Evolutionary conservation across 2,329 filamentous ascomycete species (phyloP), one percentile per base, ranked within the genome.

Genomic region (Cytospora chrysosperma): DNA sequence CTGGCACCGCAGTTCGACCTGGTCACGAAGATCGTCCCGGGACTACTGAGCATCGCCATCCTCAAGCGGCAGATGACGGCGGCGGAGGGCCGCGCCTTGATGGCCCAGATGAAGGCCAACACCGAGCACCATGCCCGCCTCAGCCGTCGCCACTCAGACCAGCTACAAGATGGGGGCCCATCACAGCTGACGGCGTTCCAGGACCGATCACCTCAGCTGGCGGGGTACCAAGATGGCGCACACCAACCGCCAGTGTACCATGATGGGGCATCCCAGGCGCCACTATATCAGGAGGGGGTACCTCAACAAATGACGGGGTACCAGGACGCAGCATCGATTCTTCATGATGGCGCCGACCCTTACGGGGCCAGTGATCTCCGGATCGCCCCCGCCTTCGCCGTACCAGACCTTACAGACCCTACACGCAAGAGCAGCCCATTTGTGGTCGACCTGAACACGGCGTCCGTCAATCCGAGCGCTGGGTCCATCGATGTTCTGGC

Each of bases 21-120:
- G 8, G 67, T 69, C 26, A 64, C 68, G 47, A 59, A 67, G 12
- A 72, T 70, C 12, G 63, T 69, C 19, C 68, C 70, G 43, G 70
- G 69, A 0, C 68, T 73, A 30, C 37, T 73, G 50, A 69, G 65
- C 61, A 71, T 72, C 68, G 70, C 66, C 27, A 55, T 68, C 47
- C 60, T 61, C 50, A 61, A 61, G 13, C 63, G 61, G 17, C 50
- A 65, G 8, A 30, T 69, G 24, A 50, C 65, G 13, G 61, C 65
- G 3, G 43, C 51, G 12, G 68, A 69, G 53, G 67, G 60, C 19
- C 62, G 61, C 1, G 53, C 52, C 12, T 40, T 63, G 60, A 60
- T 65, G 60, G 47, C 52, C 7, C 17, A n/a, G 17, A 27, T 56
- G 37, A 56, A 52, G 51, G 37, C 19, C 13, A 40, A 30, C 13